Evolutionary conservation across 495 filamentous ascomycete genomes (phyloP).

Genomic region (Pyrenula aspistea): DNA sequence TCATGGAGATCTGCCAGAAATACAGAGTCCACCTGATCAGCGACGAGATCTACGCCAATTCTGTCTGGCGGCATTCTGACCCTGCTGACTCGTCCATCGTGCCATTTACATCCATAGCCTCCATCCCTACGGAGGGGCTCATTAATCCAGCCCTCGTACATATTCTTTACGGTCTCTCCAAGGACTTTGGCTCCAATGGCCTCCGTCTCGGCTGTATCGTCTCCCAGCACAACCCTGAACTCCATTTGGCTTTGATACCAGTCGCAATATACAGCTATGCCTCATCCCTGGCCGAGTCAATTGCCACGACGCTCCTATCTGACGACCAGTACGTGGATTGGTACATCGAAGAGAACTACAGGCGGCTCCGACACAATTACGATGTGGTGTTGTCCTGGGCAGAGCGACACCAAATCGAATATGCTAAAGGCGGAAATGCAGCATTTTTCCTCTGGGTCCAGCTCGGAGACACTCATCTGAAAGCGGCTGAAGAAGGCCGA

Average conservation of each 20-base stretch:
- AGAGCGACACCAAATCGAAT: constrained; percentile 24
- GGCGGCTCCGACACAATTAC: constrained; percentile 24
- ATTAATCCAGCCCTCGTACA: constrained; percentile 42
- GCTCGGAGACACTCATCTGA: constrained; percentile 26
- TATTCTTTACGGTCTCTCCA: constrained; percentile 47
- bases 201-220: constrained; percentile 42
- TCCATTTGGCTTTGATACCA: constrained; percentile 25
- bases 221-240: constrained; percentile 28
- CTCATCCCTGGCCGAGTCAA: constrained; percentile 28
- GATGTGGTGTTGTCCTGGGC: constrained; percentile 22
- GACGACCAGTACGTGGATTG: constrained; percentile 29
- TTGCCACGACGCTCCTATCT: constrained; percentile 33
- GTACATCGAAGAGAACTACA: constrained; percentile 29
- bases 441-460: constrained; percentile 52
- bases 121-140: constrained; percentile 30
- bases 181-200: constrained; percentile 48
- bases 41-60: constrained; percentile 54
- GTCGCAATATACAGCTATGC: constrained; percentile 31
- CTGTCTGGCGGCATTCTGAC: constrained; percentile 29
- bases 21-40: constrained; percentile 45
- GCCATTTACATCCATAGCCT: constrained; percentile 39
- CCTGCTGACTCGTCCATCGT: constrained; percentile 13
- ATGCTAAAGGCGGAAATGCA: constrained; percentile 30
- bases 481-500: constrained; percentile 14
- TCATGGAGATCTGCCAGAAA: constrained; percentile 41